Evolutionary conservation across 768 basidiomycete genomes (phyloP).

Genomic region (Trametes meyenii): DNA sequence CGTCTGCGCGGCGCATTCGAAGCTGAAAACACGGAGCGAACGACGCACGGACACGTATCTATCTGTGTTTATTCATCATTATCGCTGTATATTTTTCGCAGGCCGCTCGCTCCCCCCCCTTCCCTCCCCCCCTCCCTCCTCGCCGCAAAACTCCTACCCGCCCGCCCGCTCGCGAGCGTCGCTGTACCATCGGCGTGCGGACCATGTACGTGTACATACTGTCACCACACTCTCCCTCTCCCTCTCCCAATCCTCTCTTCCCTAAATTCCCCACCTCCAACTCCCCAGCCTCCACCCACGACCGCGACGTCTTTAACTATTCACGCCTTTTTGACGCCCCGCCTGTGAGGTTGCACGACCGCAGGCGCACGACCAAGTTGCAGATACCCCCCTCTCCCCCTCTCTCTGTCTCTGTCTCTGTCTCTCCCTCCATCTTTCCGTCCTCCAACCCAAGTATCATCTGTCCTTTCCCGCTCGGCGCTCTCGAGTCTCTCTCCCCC

Average conservation of each 20-base stretch:
- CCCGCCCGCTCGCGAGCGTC: background rate
- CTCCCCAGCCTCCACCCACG: background rate
- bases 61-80: slow-evolving; percentile 26
- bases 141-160: background rate
- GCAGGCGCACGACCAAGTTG: too few relatives aligned
- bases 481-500: too few relatives aligned
- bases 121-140: background rate
- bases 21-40: background rate
- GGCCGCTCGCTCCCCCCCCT: background rate
- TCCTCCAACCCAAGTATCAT: too few relatives aligned
- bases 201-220: background rate
- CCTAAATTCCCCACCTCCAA: background rate
- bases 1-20: too few relatives aligned
- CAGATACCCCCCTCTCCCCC: too few relatives aligned
- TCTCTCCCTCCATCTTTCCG: too few relatives aligned
- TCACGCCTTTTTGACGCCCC: background rate
- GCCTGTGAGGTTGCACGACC: background rate
- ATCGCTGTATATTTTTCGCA: slow-evolving; percentile 19
- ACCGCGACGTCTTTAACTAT: background rate
- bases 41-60: slow-evolving; percentile 13
- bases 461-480: too few relatives aligned
- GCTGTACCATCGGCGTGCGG: background rate
- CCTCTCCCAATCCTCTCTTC: background rate
- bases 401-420: too few relatives aligned
- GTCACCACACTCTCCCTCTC: background rate